A percentile compares a stretch with the other conserved stretches of the same genome.
These are phyloP conservation scores for Talaromyces albobiverticillius DNA, from an alignment of 2,329 filamentous ascomycete genomes.

Conservation along the genomic window DNA sequence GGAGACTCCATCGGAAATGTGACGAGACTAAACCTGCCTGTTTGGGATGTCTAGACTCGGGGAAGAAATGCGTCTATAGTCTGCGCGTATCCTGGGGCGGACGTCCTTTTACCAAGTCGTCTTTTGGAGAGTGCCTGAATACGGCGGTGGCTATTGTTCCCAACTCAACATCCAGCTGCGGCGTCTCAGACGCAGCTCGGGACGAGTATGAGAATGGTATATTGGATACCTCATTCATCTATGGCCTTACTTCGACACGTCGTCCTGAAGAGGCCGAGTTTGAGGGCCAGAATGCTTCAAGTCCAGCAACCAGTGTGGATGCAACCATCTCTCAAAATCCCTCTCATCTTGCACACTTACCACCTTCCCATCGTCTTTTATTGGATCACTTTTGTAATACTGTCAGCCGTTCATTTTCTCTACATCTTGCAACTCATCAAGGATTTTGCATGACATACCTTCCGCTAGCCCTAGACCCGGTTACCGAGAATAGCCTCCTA, in stretches of 20 bases:
- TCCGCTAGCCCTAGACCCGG: conserved; percentile 6
- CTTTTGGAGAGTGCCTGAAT: background rate
- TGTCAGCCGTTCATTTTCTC: background rate
- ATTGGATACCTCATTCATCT: background rate
- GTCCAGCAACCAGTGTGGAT: background rate
- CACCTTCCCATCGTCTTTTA: background rate
- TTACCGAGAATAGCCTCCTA: conserved; percentile 1
- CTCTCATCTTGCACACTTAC: background rate
- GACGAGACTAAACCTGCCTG: conserved; percentile 4
- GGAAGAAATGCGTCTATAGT: background rate
- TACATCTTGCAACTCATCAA: background rate
- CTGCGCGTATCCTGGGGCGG: conserved; percentile 1
- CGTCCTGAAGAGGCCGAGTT: background rate
- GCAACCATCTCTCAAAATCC: background rate
- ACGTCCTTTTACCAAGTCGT: background rate
- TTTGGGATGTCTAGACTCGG: background rate
- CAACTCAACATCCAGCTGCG: too few relatives aligned
- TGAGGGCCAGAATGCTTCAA: background rate
- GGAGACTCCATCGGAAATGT: conserved; percentile 1
- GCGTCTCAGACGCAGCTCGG: too few relatives aligned
- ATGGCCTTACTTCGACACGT: background rate
- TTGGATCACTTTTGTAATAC: background rate
- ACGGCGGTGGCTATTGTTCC: background rate
- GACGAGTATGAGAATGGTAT: background rate
- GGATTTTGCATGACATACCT: conserved; percentile 2